Percentiles rank a stretch among this genome's conserved stretches.
Evolutionary conservation across 371 early-diverging fungal genomes (phyloP).

Genomic region (Lichtheimia corymbifera): DNA sequence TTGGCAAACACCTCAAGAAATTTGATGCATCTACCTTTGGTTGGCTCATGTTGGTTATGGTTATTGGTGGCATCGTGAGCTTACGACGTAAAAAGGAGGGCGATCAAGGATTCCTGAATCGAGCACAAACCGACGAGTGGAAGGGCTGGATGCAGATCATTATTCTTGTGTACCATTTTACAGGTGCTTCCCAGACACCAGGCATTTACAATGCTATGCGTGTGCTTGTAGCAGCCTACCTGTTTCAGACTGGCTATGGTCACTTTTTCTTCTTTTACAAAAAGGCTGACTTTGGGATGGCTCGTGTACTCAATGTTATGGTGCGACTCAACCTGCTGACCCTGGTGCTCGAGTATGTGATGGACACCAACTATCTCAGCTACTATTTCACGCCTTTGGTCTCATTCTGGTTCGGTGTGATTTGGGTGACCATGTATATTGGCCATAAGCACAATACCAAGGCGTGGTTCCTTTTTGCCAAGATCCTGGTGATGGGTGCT

Average conservation of each 20-base stretch:
- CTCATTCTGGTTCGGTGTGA: constrained; percentile 69
- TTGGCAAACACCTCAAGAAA: constrained; percentile 69
- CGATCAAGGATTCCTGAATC: constrained; percentile 63
- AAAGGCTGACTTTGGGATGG: constrained; percentile 66
- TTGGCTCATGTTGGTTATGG: constrained; percentile 32
- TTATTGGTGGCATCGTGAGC: constrained; percentile 51
- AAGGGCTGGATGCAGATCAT: constrained; percentile 86
- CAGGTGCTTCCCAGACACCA: constrained; percentile 64
- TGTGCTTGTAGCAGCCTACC: constrained; percentile 70
- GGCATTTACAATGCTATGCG: constrained; percentile 75
- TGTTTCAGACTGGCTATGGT: constrained; percentile 82
- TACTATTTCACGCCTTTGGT: constrained; percentile 81
- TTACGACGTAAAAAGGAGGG: constrained; percentile 41
- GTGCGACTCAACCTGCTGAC: constrained; percentile 74
- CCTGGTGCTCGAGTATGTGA: constrained; percentile 60
- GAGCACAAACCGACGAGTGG: constrained; percentile 83
- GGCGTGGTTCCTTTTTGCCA: constrained; percentile 47
- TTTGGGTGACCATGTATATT: constrained; percentile 68
- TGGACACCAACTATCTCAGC: constrained; percentile 67
- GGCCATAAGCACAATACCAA: constrained; percentile 46
- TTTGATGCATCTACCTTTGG: constrained; percentile 48
- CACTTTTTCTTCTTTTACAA: constrained; percentile 72
- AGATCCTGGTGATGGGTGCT: constrained; percentile 48
- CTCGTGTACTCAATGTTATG: constrained; percentile 61
- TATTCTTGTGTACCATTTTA: constrained; percentile 75